A percentile compares a stretch with the other conserved stretches of the same genome.
Conservation (phyloP, 108 stramenopile species). For the Pseudonitzschia pungens region DNA sequence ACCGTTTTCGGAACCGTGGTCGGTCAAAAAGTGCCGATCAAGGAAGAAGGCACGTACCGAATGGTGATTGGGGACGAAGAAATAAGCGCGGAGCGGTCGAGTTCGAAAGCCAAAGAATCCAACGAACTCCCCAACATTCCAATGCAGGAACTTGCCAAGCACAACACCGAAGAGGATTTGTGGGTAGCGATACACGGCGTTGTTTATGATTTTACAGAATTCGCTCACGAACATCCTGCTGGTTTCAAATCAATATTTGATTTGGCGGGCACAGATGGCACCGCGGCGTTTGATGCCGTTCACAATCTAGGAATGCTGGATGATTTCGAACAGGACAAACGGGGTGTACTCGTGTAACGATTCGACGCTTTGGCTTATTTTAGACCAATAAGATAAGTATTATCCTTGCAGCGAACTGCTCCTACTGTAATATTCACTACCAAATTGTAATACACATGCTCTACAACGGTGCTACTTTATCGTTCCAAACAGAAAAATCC, state of each 20-base stretch:
- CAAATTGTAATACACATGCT: too few relatives aligned
- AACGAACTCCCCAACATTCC: constrained; percentile 49
- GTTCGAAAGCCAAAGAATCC: not conserved
- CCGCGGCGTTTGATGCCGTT: constrained; percentile 80
- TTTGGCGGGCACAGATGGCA: constrained; percentile 84
- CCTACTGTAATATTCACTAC: too few relatives aligned
- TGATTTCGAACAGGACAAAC: constrained; percentile 72
- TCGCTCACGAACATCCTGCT: constrained; percentile 90
- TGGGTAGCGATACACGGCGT: constrained; percentile 88
- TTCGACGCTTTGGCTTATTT: constrained; percentile 7
- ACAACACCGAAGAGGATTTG: constrained; percentile 79
- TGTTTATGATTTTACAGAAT: constrained; percentile 91
- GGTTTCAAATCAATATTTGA: constrained; percentile 80
- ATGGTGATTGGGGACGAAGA: constrained; percentile 10
- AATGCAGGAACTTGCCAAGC: constrained; percentile 63
- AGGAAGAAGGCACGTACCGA: constrained; percentile 30
- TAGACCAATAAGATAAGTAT: not conserved
- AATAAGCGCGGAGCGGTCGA: not conserved
- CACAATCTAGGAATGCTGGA: constrained; percentile 80
- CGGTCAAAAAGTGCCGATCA: constrained; percentile 78
- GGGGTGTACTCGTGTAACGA: constrained; percentile 34
- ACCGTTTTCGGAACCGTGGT: constrained; percentile 88
- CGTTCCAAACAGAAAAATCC: too few relatives aligned
- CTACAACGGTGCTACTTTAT: too few relatives aligned
- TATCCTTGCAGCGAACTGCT: not conserved